phyloP scores from a whole-genome alignment of 2,329 filamentous ascomycete genomes.

The Macrophomina tecta region DNA sequence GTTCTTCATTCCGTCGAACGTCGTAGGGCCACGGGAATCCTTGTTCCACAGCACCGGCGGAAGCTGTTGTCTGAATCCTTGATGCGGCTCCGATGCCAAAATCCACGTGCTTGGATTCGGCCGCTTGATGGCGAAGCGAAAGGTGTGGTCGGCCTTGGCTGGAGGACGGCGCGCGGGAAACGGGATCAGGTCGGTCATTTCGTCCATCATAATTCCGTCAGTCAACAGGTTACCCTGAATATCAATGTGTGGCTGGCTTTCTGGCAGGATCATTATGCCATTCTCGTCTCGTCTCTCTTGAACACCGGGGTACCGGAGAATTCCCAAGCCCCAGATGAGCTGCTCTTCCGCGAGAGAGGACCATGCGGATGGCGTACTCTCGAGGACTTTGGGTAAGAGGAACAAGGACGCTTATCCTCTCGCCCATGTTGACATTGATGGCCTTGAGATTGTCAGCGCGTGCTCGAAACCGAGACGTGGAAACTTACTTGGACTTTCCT shows the following conservation, averaged over 20 bases:
- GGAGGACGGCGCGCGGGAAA: constrained; percentile 53
- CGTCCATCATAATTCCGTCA: constrained; percentile 45
- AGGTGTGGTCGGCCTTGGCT: constrained; percentile 53
- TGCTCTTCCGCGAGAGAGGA: constrained; percentile 58
- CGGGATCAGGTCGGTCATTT: constrained; percentile 51
- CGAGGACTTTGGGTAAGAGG: constrained; percentile 53
- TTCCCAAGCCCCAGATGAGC: constrained; percentile 60
- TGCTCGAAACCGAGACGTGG: no score
- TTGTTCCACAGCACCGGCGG: constrained; percentile 7
- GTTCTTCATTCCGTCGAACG: constrained; percentile 26
- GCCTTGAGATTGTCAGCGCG: constrained; percentile 32
- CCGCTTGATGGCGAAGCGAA: constrained; percentile 42
- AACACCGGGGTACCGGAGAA: constrained; percentile 50
- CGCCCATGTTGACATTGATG: constrained; percentile 57
- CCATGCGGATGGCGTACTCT: constrained; percentile 62
- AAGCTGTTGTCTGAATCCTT: not conserved
- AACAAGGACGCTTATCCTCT: constrained; percentile 60
- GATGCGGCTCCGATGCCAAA: not conserved
- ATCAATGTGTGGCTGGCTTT: constrained; percentile 53
- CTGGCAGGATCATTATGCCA: constrained; percentile 31
- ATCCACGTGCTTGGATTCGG: not conserved
- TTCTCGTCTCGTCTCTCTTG: constrained; percentile 1
- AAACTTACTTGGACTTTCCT: constrained; percentile 49
- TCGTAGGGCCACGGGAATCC: not conserved
- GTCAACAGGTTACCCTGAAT: constrained; percentile 55